A percentile compares a stretch with the other conserved stretches of the same genome.
Evolutionary conservation across 108 stramenopile genomes (phyloP).

Genomic region (Mediolabrus comicus): DNA sequence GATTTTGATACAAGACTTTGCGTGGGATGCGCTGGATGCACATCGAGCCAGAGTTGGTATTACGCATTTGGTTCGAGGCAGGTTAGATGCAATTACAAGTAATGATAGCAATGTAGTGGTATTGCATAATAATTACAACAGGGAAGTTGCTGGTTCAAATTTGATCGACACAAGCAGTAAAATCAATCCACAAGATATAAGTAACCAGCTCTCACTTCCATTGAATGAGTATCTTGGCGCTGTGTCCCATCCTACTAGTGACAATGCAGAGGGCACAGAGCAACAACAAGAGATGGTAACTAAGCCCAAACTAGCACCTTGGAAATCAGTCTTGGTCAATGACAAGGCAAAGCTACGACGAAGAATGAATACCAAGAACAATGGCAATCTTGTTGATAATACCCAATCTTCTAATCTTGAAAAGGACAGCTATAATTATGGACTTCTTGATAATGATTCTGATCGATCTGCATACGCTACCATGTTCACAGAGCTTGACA

Average conservation of each 20-base stretch:
- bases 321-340: conserved; percentile 64
- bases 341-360: conserved; percentile 54
- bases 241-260: neutral
- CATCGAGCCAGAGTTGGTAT: conserved; percentile 42
- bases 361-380: conserved; percentile 1
- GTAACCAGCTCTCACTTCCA: neutral
- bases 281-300: neutral
- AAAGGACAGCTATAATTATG: conserved; percentile 56
- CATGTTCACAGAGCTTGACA: conserved; percentile 58
- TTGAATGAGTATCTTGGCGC: neutral
- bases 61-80: conserved; percentile 9
- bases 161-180: neutral
- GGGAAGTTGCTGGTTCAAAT: too few relatives aligned
- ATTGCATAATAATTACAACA: neutral
- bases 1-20: conserved; percentile 31
- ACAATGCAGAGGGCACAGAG: neutral
- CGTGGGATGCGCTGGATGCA: conserved; percentile 33
- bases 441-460: conserved; percentile 34
- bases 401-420: neutral
- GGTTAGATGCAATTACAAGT: neutral
- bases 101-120: neutral
- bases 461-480: conserved; percentile 43
- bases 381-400: neutral
- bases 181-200: neutral
- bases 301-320: conserved; percentile 13